phyloP scores from a whole-genome alignment of 176 grass and related monocot species.

The Carex parvula region DNA sequence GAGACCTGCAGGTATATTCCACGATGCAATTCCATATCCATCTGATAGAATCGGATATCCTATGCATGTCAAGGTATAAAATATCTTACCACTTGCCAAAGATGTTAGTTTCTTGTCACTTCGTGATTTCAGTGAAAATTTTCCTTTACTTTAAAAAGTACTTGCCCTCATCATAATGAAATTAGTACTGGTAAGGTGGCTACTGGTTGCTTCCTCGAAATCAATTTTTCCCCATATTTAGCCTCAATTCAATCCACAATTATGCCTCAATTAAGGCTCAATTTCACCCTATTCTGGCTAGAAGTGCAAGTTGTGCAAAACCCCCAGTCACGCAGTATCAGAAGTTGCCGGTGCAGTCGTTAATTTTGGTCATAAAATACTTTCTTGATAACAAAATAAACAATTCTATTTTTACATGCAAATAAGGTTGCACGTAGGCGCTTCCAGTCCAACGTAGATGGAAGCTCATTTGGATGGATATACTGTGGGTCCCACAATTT shows the following conservation, averaged over 20 bases:
- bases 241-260: background rate
- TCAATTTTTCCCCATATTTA: background rate
- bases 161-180: background rate
- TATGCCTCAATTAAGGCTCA: background rate
- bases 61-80: constrained; percentile 83
- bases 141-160: background rate
- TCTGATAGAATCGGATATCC: constrained; percentile 59
- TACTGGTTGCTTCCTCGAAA: background rate
- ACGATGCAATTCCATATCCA: constrained; percentile 73
- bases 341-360: background rate
- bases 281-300: background rate
- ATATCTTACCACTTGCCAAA: background rate
- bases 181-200: background rate
- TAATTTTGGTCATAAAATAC: background rate
- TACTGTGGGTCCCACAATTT: constrained; percentile 96
- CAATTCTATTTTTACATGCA: background rate
- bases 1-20: constrained; percentile 57
- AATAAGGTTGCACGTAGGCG: constrained; percentile 63
- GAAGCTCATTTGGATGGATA: constrained; percentile 68
- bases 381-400: background rate
- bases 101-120: background rate
- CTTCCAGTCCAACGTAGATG: constrained; percentile 40
- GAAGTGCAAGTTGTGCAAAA: background rate
- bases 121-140: background rate
- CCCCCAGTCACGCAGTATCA: background rate